Percentiles rank a stretch among this genome's conserved stretches.
Evolutionary conservation across 2,329 filamentous ascomycete genomes (phyloP).

Genomic region (Waltergamsia citrina): DNA sequence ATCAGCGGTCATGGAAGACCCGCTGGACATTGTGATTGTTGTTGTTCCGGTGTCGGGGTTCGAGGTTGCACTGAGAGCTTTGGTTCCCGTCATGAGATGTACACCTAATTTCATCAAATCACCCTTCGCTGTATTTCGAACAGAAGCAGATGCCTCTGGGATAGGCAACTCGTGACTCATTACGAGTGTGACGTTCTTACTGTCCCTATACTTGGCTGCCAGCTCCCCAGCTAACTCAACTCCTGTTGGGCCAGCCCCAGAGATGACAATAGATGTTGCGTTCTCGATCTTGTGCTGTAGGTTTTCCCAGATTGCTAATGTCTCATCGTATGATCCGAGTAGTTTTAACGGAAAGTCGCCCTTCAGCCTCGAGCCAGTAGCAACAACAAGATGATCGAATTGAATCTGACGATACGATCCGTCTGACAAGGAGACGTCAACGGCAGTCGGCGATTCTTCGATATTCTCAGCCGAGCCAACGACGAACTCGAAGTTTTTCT

Average conservation of each 20-base stretch:
- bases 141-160: conserved; percentile 11
- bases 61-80: conserved; percentile 13
- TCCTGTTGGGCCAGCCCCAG: conserved; percentile 45
- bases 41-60: conserved; percentile 1
- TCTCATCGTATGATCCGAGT: conserved; percentile 25
- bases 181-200: conserved; percentile 45
- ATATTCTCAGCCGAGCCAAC: conserved; percentile 32
- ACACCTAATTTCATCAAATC: conserved; percentile 17
- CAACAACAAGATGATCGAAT: conserved; percentile 50
- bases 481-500: conserved; percentile 35
- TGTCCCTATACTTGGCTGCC: conserved; percentile 97
- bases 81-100: conserved; percentile 17
- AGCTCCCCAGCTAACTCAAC: conserved; percentile 47
- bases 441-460: conserved; percentile 19
- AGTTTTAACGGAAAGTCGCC: conserved; percentile 23
- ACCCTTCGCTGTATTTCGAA: conserved; percentile 16
- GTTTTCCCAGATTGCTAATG: conserved; percentile 15
- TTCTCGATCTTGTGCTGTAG: conserved; percentile 21
- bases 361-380: conserved; percentile 40
- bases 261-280: conserved; percentile 43
- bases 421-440: conserved; percentile 23
- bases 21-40: conserved; percentile 18
- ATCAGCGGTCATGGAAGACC: conserved; percentile 18
- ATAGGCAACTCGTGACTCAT: conserved; percentile 11
- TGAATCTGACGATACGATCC: conserved; percentile 19